Evolutionary conservation across 148 eudicot species (phyloP).

Genomic region (Polygonum aviculare): DNA sequence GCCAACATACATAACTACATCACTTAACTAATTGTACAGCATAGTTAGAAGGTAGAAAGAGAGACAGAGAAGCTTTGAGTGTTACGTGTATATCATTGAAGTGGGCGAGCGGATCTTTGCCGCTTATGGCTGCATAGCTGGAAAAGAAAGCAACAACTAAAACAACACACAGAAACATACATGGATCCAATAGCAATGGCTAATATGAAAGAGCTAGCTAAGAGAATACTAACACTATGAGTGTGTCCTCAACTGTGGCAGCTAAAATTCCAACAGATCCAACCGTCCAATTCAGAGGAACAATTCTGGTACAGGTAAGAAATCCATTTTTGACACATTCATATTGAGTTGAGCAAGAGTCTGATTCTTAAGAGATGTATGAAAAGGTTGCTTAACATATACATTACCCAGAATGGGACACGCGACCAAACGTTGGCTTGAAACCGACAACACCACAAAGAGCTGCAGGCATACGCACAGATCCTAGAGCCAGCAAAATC

Average conservation of each 20-base stretch:
- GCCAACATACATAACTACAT: neutral
- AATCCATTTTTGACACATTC: neutral
- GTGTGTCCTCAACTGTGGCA: conserved; percentile 84
- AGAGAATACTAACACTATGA: conserved; percentile 49
- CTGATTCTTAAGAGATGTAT: neutral
- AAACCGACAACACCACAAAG: conserved; percentile 95
- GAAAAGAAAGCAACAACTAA: conserved; percentile 5
- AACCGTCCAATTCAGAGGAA: conserved; percentile 92
- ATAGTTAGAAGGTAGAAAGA: neutral
- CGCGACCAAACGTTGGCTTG: conserved; percentile 89
- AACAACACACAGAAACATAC: neutral
- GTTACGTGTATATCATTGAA: conserved; percentile 24
- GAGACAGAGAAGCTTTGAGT: neutral
- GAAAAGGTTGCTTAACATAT: too few relatives aligned
- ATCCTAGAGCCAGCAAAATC: conserved; percentile 30
- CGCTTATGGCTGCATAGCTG: conserved; percentile 94
- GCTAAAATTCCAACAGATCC: conserved; percentile 94
- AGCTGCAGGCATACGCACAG: conserved; percentile 95
- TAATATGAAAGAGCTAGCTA: neutral
- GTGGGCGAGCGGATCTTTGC: conserved; percentile 28
- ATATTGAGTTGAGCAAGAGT: neutral
- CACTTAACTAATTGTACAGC: neutral
- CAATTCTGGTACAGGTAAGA: conserved; percentile 38
- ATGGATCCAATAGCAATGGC: neutral
- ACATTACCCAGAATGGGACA: conserved; percentile 74